These are phyloP conservation scores for Lentinula detonsa DNA, from an alignment of 768 basidiomycete genomes.

Conservation along the genomic window DNA sequence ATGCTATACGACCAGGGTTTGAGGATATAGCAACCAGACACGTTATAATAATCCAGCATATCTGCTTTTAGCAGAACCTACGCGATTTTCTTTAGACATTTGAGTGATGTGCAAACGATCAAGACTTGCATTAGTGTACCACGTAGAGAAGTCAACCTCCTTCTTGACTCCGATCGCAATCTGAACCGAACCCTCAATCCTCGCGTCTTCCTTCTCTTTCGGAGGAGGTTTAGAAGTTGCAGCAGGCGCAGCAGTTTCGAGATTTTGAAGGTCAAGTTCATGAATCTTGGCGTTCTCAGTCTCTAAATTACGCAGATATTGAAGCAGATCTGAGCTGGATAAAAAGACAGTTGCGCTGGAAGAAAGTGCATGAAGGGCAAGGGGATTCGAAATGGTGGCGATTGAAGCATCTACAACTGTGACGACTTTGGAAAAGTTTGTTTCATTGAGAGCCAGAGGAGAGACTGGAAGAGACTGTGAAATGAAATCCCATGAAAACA, in stretches of 20 bases:
- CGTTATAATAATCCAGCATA: slow-evolving; percentile 98
- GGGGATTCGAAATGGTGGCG: slow-evolving; percentile 56
- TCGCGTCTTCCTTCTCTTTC: slow-evolving; percentile 69
- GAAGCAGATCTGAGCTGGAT: slow-evolving; percentile 65
- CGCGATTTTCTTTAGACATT: slow-evolving; percentile 9
- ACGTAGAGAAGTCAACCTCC: slow-evolving; percentile 88
- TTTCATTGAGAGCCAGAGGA: slow-evolving; percentile 61
- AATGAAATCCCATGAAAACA: slow-evolving; percentile 8
- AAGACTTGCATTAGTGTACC: slow-evolving; percentile 84
- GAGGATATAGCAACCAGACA: slow-evolving; percentile 98
- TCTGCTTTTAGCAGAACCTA: slow-evolving; percentile 97
- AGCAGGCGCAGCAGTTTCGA: slow-evolving; percentile 41
- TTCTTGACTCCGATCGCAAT: slow-evolving; percentile 95
- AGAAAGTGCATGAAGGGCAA: slow-evolving; percentile 73
- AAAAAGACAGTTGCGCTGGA: slow-evolving; percentile 73
- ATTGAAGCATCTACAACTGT: slow-evolving; percentile 78
- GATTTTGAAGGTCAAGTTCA: slow-evolving; percentile 64
- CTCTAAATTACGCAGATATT: slow-evolving; percentile 69
- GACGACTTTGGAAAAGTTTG: slow-evolving; percentile 63
- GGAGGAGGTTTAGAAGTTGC: slow-evolving; percentile 25
- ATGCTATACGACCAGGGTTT: slow-evolving; percentile 97
- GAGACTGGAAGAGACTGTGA: slow-evolving; percentile 53
- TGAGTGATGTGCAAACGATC: background rate
- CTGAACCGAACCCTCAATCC: slow-evolving; percentile 84
- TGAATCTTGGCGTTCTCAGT: slow-evolving; percentile 59